Percentiles rank a stretch among this genome's conserved stretches.
phyloP scores from a whole-genome alignment of 2,329 filamentous ascomycete species.

The Penicillium sp. region DNA sequence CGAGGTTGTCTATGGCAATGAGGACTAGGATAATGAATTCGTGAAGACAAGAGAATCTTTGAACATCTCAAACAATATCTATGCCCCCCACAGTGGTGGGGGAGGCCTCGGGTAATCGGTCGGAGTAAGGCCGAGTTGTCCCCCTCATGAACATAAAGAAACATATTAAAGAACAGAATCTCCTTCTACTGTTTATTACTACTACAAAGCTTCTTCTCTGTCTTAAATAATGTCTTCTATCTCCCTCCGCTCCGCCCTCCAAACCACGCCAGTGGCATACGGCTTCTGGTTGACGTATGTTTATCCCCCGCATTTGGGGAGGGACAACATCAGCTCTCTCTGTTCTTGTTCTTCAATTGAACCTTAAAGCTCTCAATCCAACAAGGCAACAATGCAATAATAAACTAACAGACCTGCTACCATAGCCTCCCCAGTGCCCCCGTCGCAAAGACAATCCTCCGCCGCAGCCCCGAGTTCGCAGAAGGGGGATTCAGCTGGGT shows the following conservation, averaged over 20 bases:
- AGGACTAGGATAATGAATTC: too few relatives aligned
- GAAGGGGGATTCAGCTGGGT: constrained; percentile 36
- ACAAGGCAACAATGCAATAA: neutral
- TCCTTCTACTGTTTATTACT: neutral
- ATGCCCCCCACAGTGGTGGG: too few relatives aligned
- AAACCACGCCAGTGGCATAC: constrained; percentile 20
- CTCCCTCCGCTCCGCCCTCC: constrained; percentile 14
- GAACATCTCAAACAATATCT: too few relatives aligned
- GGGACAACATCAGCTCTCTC: neutral
- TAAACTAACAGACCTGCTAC: neutral
- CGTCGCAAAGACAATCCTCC: constrained; percentile 36
- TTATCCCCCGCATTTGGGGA: neutral
- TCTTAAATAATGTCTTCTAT: constrained; percentile 1
- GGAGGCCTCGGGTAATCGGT: constrained; percentile 12
- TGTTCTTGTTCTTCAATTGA: neutral
- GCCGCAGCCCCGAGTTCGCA: constrained; percentile 22
- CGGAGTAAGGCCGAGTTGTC: constrained; percentile 9
- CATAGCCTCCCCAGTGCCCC: constrained; percentile 30
- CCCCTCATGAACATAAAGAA: neutral
- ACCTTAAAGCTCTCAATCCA: too few relatives aligned
- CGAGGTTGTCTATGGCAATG: too few relatives aligned
- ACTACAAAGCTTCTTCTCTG: neutral
- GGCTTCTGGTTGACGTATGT: constrained; percentile 39
- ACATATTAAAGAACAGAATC: neutral
- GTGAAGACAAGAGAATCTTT: too few relatives aligned